Base-by-base conservation (phyloP, 192 early-diverging fungal genomes). In the Gamsiella multidivaricata region DNA sequence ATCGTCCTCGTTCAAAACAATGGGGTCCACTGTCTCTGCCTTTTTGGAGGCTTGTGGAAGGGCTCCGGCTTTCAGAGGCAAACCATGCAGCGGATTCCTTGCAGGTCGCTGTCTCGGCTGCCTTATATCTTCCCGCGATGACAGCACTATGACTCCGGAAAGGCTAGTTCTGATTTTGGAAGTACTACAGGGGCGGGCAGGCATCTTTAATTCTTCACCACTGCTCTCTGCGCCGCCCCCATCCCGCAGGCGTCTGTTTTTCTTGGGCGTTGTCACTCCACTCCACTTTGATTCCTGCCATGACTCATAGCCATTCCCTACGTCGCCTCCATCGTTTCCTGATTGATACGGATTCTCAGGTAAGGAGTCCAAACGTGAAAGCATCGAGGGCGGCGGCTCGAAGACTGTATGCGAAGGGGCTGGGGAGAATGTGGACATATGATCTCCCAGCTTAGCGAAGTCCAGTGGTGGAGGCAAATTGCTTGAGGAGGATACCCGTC, bases 381-480 rank as follows among this genome's bases (percentile, higher is more conserved):
- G 18, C 52, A 6, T 29, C 6, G 43, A 32, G 17, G 41, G n/a
- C n/a, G n/a, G n/a, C n/a, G n/a, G n/a, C n/a, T n/a, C n/a, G n/a
- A n/a, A n/a, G n/a, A n/a, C n/a, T 46, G 15, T 46, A 18, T 18
- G 37, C 3, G 50, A 18, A 3, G 49, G 14, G 26, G 12, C 29
- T 20, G 50, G 42, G 2, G 42, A 32, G 15, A 26, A 53, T 20
- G 11, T n/a, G 20, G 50, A 6, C 3, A 17, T 46, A 25, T 25
- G 53, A 10, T 57, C 63, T 2, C 65, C 66, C 2, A 78, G 36
- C 22, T 68, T 63, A 4, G 42, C 45, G 25, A 69, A 69, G 53
- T 78, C 74, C 47, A 78, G 29, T 2, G 60, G 74, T 22, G 74
- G 65, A 32, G 74, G 74, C 37, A 78, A 41, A 15, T 46, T 41